These are phyloP conservation scores for Boletus hoseneyae DNA, from an alignment of 1,284 basidiomycete species.

Conservation along the genomic window DNA sequence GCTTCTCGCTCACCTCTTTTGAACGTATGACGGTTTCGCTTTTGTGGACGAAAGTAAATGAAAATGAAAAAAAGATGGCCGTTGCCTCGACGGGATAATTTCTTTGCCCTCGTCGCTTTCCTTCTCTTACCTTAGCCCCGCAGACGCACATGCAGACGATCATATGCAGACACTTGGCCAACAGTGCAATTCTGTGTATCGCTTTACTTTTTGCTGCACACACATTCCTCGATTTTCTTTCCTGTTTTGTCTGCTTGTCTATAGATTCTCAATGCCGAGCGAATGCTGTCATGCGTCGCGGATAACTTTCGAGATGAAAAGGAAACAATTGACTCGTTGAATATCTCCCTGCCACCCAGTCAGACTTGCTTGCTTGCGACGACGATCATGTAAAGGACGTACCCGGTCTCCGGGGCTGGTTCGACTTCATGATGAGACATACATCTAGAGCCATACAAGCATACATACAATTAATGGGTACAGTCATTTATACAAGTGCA, in stretches of 20 bases:
- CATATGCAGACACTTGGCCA: neutral
- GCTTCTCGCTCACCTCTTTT: constrained; percentile 28
- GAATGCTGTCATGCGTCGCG: neutral
- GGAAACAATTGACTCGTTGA: neutral
- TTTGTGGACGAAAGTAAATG: no score
- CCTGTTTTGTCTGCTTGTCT: neutral
- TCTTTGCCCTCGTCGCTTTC: neutral
- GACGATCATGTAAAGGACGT: no score
- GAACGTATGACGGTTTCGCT: constrained; percentile 5
- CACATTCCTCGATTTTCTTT: neutral
- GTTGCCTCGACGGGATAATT: neutral
- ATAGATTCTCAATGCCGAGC: neutral
- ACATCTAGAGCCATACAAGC: constrained; percentile 11
- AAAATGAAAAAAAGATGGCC: no score
- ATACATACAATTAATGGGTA: constrained; percentile 26
- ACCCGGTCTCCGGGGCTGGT: no score
- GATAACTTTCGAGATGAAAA: neutral
- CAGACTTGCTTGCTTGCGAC: no score
- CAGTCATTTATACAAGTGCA: constrained; percentile 26
- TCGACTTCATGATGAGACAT: neutral
- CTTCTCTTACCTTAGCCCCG: neutral
- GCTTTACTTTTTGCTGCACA: neutral
- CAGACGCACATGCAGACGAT: constrained; percentile 1
- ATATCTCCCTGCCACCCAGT: no score
- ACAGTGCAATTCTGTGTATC: constrained; percentile 4